Conservation (phyloP, 164 flowering plant species). For the Vitis rotundifolia region DNA sequence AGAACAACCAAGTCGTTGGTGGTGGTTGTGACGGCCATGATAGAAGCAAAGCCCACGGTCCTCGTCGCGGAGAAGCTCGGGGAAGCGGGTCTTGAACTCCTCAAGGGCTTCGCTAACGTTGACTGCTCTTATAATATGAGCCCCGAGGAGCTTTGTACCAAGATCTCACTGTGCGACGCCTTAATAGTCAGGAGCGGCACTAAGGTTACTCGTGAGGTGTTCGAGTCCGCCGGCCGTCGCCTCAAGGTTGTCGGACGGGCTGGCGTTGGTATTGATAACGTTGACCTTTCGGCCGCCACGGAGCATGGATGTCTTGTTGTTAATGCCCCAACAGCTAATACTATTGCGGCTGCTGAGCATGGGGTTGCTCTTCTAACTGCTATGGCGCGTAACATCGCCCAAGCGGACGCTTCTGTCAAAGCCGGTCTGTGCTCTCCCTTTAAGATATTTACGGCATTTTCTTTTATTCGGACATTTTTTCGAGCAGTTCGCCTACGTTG, state of each 20-base stretch:
- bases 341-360: slow-evolving; percentile 50
- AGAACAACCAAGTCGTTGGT: slow-evolving; percentile 1
- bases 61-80: slow-evolving; percentile 50
- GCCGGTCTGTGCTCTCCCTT: slow-evolving; percentile 22
- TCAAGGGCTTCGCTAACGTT: slow-evolving; percentile 35
- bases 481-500: background rate
- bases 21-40: slow-evolving; percentile 12
- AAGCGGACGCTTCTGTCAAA: slow-evolving; percentile 46
- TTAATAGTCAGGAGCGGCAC: slow-evolving; percentile 47
- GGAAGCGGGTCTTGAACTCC: slow-evolving; percentile 30
- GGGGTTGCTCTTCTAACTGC: slow-evolving; percentile 44
- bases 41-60: slow-evolving; percentile 39
- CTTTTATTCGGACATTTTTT: background rate
- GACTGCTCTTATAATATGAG: slow-evolving; percentile 38
- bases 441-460: background rate
- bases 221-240: slow-evolving; percentile 35
- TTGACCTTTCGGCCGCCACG: slow-evolving; percentile 53
- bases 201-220: slow-evolving; percentile 42
- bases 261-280: slow-evolving; percentile 52
- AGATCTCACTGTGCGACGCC: slow-evolving; percentile 47
- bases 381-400: slow-evolving; percentile 45
- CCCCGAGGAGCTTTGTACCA: slow-evolving; percentile 38
- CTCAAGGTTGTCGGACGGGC: slow-evolving; percentile 52
- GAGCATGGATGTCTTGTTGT: slow-evolving; percentile 48
- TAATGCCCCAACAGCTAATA: slow-evolving; percentile 49